A percentile compares a stretch with the other conserved stretches of the same genome.
Conservation (phyloP, 257 asterid species). For the Nemophila menziesii region DNA sequence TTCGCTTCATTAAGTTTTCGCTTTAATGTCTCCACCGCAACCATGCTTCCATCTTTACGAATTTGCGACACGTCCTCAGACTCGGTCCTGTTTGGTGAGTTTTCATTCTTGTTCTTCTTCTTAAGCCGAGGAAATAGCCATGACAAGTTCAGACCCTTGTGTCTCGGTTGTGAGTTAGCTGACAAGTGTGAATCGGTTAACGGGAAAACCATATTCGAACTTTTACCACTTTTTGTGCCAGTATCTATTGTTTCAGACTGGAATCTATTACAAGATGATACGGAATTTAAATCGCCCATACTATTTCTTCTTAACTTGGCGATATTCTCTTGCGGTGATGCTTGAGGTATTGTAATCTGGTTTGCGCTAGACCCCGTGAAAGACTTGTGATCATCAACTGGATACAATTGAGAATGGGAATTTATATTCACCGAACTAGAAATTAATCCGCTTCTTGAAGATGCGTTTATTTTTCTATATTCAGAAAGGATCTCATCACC, state of each 20-base stretch:
- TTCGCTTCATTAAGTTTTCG: slow-evolving; percentile 49
- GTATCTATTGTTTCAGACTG: slow-evolving; percentile 51
- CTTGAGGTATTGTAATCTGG: slow-evolving; percentile 14
- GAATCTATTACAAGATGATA: slow-evolving; percentile 62
- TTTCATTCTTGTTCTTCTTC: slow-evolving; percentile 52
- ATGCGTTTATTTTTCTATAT: slow-evolving; percentile 37
- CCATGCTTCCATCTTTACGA: slow-evolving; percentile 26
- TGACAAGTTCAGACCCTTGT: slow-evolving; percentile 42
- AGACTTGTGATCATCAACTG: slow-evolving; percentile 37
- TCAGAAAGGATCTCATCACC: slow-evolving; percentile 28
- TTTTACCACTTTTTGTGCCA: slow-evolving; percentile 26
- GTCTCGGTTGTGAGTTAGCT: slow-evolving; percentile 38
- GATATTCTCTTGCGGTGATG: slow-evolving; percentile 34
- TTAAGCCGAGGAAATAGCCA: slow-evolving; percentile 70
- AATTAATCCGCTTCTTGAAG: slow-evolving; percentile 30
- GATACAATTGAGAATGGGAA: slow-evolving; percentile 22
- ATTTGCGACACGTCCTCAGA: slow-evolving; percentile 33
- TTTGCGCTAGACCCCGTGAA: slow-evolving; percentile 30
- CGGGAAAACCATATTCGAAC: slow-evolving; percentile 52
- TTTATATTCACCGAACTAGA: slow-evolving; percentile 16
- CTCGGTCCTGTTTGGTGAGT: slow-evolving; percentile 23
- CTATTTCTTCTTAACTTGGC: slow-evolving; percentile 48
- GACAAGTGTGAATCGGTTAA: slow-evolving; percentile 63
- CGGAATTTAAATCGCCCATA: slow-evolving; percentile 48
- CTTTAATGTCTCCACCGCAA: slow-evolving; percentile 40